Base-by-base conservation (phyloP, 1,139 yeast species). In the Taiozyma sp. region DNA sequence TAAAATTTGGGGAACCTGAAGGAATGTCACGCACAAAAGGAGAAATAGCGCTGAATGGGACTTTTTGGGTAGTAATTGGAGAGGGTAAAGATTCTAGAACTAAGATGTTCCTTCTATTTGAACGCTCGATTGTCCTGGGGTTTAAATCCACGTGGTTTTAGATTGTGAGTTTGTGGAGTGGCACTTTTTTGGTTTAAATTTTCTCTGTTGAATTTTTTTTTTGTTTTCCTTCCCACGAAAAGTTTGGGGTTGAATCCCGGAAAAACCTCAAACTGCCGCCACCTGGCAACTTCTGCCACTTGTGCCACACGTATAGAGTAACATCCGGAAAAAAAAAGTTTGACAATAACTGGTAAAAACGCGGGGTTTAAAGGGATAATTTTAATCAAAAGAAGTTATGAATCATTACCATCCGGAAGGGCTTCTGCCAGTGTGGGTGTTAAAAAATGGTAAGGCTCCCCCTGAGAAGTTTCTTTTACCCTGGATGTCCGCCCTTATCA, bases 1-100 rank as follows among this genome's bases (percentile, higher is more conserved):
- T 14, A 22, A 34, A n/a, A 19, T 32, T 19, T 22, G 22, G 42
- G 42, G 34, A 47, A 47, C 45, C 46, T 42, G 43, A 43, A 47
- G 49, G 34, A 14, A 23, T 8, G 24, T 39, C 12, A 13, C 23
- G 41, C 23, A 38, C 41, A 38, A 38, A 38, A 38, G 24, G 24
- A 38, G 24, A 38, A 14, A n/a, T 8, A n/a, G 9, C 4, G 4
- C 19, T 14, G 34, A 30, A 16, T 32, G 8, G 16, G 34, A 13
- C 19, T 32, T 24, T 24, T 8, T 5, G 19, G 16, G 16, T 32
- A 10, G 8, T 12, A n/a, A n/a, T 7, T 14, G 19, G 8, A n/a
- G 19, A 32, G 7, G n/a, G 13, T 14, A 14, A 19, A 19, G 2
- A 19, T 4, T 30, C 4, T 13, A n/a, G 12, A 6, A 2, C 4